These are phyloP conservation scores for Mycena chlorophos DNA, from an alignment of 768 basidiomycete species.

Conservation along the genomic window DNA sequence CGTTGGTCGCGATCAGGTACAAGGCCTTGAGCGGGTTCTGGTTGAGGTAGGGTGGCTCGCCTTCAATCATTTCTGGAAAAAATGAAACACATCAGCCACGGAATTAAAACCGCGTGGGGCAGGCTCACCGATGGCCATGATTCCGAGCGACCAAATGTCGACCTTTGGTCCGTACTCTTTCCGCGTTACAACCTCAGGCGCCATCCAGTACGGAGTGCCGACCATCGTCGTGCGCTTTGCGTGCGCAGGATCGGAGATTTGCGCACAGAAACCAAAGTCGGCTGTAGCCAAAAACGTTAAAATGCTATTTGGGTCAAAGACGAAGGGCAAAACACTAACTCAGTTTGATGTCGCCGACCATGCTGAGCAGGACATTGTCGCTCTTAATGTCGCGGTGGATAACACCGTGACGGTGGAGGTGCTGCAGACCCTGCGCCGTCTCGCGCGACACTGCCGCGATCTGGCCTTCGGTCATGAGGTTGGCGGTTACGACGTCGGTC, in stretches of 20 bases:
- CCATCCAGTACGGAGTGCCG: constrained; percentile 99
- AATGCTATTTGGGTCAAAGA: not conserved
- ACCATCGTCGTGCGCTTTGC: constrained; percentile 98
- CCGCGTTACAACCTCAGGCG: constrained; percentile 94
- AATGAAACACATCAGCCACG: constrained; percentile 11
- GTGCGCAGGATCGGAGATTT: constrained; percentile 86
- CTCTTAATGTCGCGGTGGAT: constrained; percentile 99
- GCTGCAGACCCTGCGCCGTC: constrained; percentile 89
- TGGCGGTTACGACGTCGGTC: constrained; percentile 94
- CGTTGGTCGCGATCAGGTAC: constrained; percentile 97
- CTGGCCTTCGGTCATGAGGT: constrained; percentile 97
- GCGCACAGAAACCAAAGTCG: constrained; percentile 98
- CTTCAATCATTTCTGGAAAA: constrained; percentile 92
- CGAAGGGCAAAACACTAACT: constrained; percentile 58
- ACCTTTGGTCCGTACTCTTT: constrained; percentile 98
- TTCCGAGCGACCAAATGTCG: constrained; percentile 96
- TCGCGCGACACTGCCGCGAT: constrained; percentile 96
- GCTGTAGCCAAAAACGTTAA: constrained; percentile 46
- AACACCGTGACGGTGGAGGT: constrained; percentile 93
- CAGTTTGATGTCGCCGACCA: constrained; percentile 96
- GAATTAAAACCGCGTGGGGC: constrained; percentile 1
- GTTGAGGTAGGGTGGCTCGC: constrained; percentile 93
- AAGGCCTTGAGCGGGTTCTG: constrained; percentile 96
- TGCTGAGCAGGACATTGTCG: constrained; percentile 90
- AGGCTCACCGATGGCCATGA: constrained; percentile 92